phyloP scores from a whole-genome alignment of 2,329 filamentous ascomycete species.

The Ascochyta lentis region DNA sequence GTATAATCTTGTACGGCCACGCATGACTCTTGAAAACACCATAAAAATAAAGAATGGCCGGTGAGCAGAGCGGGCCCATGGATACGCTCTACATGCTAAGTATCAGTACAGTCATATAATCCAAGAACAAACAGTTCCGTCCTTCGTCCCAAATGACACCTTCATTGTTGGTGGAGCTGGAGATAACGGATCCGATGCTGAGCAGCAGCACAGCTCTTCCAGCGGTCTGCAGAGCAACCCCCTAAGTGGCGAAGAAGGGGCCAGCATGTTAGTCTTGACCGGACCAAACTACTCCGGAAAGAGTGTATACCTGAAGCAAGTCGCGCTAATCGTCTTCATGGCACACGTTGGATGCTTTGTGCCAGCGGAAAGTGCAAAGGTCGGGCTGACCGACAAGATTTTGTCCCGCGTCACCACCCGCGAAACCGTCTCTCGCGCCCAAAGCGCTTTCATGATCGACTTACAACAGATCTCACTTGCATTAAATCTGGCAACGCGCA shows the following conservation, averaged over 20 bases:
- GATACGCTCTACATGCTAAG: neutral
- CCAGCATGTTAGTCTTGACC: constrained; percentile 81
- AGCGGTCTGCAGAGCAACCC: neutral
- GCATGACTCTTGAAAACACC: constrained; percentile 72
- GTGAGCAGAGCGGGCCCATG: constrained; percentile 41
- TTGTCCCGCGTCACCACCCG: constrained; percentile 82
- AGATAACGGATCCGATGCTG: constrained; percentile 5
- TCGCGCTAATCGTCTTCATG: constrained; percentile 88
- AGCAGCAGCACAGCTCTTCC: neutral
- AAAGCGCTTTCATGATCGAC: constrained; percentile 79
- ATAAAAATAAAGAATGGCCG: constrained; percentile 79
- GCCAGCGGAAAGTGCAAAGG: constrained; percentile 74
- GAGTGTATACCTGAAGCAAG: constrained; percentile 93
- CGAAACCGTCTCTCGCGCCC: constrained; percentile 68
- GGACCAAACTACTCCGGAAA: constrained; percentile 98
- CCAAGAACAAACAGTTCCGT: constrained; percentile 81
- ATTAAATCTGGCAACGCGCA: constrained; percentile 73
- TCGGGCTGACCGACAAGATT: constrained; percentile 93
- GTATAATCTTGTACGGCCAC: constrained; percentile 74
- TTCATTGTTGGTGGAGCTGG: constrained; percentile 66
- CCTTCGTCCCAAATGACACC: constrained; percentile 85
- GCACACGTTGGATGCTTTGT: constrained; percentile 92
- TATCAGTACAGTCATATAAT: constrained; percentile 69
- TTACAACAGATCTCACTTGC: constrained; percentile 84
- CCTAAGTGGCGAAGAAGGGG: constrained; percentile 39